Base-by-base conservation (phyloP, 1,284 basidiomycete genomes). In the Sutorius eximius region DNA sequence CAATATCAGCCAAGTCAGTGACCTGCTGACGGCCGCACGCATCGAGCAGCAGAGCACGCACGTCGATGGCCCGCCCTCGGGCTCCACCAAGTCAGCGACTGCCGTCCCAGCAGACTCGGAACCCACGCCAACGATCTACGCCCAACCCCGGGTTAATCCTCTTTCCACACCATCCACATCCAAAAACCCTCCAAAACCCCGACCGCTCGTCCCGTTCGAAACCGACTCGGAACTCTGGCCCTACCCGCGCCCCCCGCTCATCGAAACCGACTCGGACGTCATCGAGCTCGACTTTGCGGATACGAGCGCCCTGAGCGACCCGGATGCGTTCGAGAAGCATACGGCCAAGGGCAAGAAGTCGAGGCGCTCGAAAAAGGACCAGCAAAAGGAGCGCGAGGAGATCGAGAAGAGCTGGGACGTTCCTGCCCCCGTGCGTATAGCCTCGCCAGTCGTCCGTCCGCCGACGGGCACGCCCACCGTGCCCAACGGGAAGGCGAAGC, bases 231-330 rank as follows among this genome's bases (percentile, higher is more conserved):
- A 83, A 34, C 72, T 86, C 12, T 87, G 85, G 85, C 85, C 85
- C 11, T 86, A 87, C 60, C 78, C 82, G 0, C 79, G 78, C 15
- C 73, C 76, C 3, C 76, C 76, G 16, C 60, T 73, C 12, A 51
- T 71, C 16, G 70, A 71, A 56, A 64, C 68, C 0, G 73, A 75
- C 49, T 74, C 74, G 3, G 82, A 85, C 45, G 80, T 89, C 22
- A 77, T 89, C 7, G 87, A 89, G 66, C 79, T 89, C 45, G 84
- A 86, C 64, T 89, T 87, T 62, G 77, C 77, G 5, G 87, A 89
- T 51, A 89, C 79, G 42, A 82, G 84, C 51, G 82, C 82, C 12
- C 65, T 89, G 59, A 87, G 85, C 62, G 83, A 88, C 60, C 79
- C 81, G 1, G 76, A 77, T 41, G 75, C 77, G 6, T 84, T 85